phyloP scores from a whole-genome alignment of 768 basidiomycete species.

The Suillus subalutaceus region DNA sequence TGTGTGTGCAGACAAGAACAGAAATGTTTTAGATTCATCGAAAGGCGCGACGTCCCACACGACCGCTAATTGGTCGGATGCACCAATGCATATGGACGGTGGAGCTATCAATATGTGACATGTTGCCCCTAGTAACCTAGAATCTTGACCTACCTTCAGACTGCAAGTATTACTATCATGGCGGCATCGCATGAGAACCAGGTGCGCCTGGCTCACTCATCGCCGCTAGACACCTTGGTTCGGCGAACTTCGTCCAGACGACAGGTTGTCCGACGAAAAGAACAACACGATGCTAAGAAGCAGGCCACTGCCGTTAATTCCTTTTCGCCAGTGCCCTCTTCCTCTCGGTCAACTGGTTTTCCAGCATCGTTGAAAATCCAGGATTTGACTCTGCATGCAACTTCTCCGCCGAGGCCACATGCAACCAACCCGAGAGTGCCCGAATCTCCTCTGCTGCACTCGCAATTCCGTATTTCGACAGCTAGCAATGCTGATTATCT shows the following conservation, averaged over 20 bases:
- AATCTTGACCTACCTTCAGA: not conserved
- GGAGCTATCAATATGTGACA: not conserved
- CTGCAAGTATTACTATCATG: slow-evolving; percentile 3
- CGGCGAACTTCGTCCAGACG: slow-evolving; percentile 54
- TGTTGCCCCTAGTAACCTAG: not conserved
- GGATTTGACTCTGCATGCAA: not conserved
- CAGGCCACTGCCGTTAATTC: not conserved
- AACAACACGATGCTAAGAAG: not conserved
- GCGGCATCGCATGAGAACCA: slow-evolving; percentile 14
- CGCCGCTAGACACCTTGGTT: slow-evolving; percentile 63
- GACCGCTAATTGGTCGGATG: not conserved
- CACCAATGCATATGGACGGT: not conserved
- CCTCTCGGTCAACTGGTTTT: slow-evolving; percentile 17
- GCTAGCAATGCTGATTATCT: slow-evolving; percentile 28
- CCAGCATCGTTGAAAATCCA: slow-evolving; percentile 3
- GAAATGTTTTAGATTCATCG: not conserved
- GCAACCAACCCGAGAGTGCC: slow-evolving; percentile 26
- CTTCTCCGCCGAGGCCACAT: slow-evolving; percentile 17
- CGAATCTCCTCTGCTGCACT: slow-evolving; percentile 51
- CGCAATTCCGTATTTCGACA: slow-evolving; percentile 47
- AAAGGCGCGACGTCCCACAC: not conserved
- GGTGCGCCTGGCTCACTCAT: slow-evolving; percentile 42
- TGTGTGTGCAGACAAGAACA: not conserved
- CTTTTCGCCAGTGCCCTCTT: not conserved
- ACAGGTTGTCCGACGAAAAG: slow-evolving; percentile 16